Percentiles rank a stretch among this genome's conserved stretches.
Evolutionary conservation across 352 stramenopile genomes (phyloP).

Genomic region (Thraustotheca clavata): DNA sequence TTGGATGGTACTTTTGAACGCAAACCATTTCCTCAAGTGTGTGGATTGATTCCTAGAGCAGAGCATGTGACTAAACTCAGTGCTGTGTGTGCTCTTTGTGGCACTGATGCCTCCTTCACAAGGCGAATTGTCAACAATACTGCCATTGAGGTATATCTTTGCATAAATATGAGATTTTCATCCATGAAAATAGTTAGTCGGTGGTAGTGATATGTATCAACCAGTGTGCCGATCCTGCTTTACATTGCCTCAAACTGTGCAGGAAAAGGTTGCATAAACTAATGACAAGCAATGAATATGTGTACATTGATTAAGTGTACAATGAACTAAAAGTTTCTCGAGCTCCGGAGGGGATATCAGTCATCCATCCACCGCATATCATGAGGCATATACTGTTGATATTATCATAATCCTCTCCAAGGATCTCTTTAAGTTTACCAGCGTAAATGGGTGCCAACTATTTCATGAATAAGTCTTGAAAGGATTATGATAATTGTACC

Average conservation of each 20-base stretch:
- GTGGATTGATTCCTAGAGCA: constrained; percentile 57
- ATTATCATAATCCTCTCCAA: constrained; percentile 5
- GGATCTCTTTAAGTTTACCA: neutral
- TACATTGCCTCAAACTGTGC: constrained; percentile 22
- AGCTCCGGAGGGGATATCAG: neutral
- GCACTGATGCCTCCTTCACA: constrained; percentile 67
- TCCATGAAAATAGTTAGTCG: constrained; percentile 42
- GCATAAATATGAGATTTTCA: neutral
- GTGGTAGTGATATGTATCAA: constrained; percentile 68
- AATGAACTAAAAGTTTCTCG: too few relatives aligned
- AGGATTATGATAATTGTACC: constrained; percentile 19
- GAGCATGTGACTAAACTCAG: constrained; percentile 81
- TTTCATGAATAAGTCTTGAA: neutral
- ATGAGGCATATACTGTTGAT: constrained; percentile 17
- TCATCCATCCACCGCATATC: constrained; percentile 20
- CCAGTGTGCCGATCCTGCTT: constrained; percentile 75
- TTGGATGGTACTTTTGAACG: constrained; percentile 70
- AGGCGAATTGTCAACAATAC: constrained; percentile 56
- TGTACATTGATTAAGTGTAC: neutral
- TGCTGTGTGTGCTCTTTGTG: constrained; percentile 72
- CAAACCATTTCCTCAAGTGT: constrained; percentile 69
- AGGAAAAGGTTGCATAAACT: neutral
- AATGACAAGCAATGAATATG: neutral
- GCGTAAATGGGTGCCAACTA: constrained; percentile 17
- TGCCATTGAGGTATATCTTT: constrained; percentile 44